Base-by-base conservation (phyloP, 257 asterid genomes). In the Nicotiana undulata region DNA sequence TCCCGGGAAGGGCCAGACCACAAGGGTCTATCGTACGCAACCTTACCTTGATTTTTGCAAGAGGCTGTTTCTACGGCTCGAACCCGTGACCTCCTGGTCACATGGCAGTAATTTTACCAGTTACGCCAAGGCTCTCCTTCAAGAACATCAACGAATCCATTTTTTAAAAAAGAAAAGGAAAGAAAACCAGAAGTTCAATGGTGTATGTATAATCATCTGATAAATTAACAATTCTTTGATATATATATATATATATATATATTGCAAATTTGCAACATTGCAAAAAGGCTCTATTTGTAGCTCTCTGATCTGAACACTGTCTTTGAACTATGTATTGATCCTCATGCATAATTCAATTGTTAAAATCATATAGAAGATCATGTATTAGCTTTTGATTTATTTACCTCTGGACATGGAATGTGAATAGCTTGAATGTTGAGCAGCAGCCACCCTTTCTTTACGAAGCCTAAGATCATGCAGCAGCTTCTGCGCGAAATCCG, bases 401-500 rank as follows among this genome's bases (percentile, higher is more conserved):
- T 82, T 82, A 94, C 97, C 97, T 92, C 93, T 87, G 37, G 89
- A 72, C 40, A 64, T 76, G 5, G 92, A 89, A 75, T 86, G 80
- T 10, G 92, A 84, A 26, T 80, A 82, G 66, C 88, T 74, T 6
- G 96, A 85, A 80, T 32, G 86, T 72, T 90, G 93, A 58, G 91
- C 22, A 0, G 89, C 90, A 31, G 91, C 87, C 88, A 94, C 86
- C 82, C 85, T 80, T 82, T 93, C 97, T 87, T 95, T 93, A 37
- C 98, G 79, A 64, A 68, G 72, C 28, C 94, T 93, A 55, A 95
- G 98, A 88, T 95, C 98, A 8, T 82, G 76, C 64, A 95, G 94
- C 88, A 95, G 86, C 84, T 95, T 95, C 93, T 95, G 97, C 0
- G 98, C 98, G 60, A 95, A 91, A 84, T 93, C 98, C 4, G 97